Evolutionary conservation across 306 rosid genomes (phyloP), one percentile per base, ranked within the genome.

Genomic region (Ormosia emarginata): DNA sequence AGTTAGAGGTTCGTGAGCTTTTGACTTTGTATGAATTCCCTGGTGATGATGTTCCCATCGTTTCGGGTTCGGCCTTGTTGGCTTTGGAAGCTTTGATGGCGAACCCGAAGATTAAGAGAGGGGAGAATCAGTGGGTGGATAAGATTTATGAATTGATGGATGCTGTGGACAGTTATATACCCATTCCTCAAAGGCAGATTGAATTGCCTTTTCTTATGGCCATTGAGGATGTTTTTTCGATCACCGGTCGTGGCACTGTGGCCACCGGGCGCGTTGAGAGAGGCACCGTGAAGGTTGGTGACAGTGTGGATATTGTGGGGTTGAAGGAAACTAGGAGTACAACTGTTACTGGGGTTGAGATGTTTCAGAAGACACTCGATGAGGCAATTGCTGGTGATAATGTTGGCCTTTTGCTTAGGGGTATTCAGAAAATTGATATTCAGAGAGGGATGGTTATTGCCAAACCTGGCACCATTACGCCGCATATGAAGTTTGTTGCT

Each of bases 61-160:
- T 40, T 41, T 67, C 72, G 1, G 72, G 72, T 15, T 66, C 71
- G 14, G 71, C 71, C 1, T 39, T 67, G 72, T 41, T 67, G 53
- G 72, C 72, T 67, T 40, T 67, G 29, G 36, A 67, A 36, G 72
- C 72, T 40, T 41, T 67, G 34, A 67, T 67, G 72, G 53, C 72
- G 8, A 67, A 67, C 36, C 72, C 79, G 1, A 78, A 70, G 9
- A 52, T 83, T 11, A 83, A 63, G 8, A 71, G 69, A 17, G 83
- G 82, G 10, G 86, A 83, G 15, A 83, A 83, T 44, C 56, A 71
- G 8, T 83, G 86, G 86, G 86, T 71, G 41, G 86, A 83, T 44
- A 83, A 83, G 8, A 43, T 77, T 6, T 83, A 71, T 34, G 64
- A 40, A 2, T 30, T 83, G 53, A 83, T 83, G 79, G 86, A 83